Evolutionary conservation across 2,329 filamentous ascomycete species (phyloP).

Genomic region (Cercospora sesami): DNA sequence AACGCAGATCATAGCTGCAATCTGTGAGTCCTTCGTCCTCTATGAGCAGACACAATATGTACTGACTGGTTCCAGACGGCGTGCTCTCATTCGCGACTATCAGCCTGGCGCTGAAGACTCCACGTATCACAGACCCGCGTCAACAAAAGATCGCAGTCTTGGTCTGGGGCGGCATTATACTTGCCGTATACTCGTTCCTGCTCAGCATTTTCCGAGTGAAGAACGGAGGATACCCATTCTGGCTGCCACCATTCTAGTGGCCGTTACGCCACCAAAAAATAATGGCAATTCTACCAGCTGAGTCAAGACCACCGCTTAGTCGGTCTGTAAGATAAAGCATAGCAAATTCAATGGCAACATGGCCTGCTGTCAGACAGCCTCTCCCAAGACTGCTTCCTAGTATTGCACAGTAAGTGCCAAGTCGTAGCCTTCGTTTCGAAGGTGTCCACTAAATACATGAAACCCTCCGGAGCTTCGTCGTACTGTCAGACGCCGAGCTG

Average conservation of each 20-base stretch:
- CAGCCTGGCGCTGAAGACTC: slow-evolving; percentile 85
- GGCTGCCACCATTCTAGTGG: slow-evolving; percentile 79
- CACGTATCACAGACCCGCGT: slow-evolving; percentile 75
- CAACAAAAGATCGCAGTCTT: slow-evolving; percentile 79
- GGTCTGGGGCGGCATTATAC: slow-evolving; percentile 73
- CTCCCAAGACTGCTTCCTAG: background rate
- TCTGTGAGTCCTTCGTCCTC: slow-evolving; percentile 67
- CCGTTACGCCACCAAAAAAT: slow-evolving; percentile 22
- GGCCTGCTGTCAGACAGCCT: background rate
- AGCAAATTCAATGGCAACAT: background rate
- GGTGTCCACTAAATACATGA: background rate
- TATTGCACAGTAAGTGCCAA: background rate
- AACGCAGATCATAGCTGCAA: slow-evolving; percentile 88
- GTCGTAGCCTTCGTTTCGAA: background rate
- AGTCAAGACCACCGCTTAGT: background rate
- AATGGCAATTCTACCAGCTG: slow-evolving; percentile 28
- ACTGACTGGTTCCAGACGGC: slow-evolving; percentile 56
- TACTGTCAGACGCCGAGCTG: background rate
- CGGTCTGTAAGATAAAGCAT: background rate
- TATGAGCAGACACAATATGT: slow-evolving; percentile 16
- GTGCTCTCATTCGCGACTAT: slow-evolving; percentile 87
- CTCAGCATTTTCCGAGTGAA: slow-evolving; percentile 92
- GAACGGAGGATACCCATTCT: slow-evolving; percentile 94
- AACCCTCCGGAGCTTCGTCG: background rate
- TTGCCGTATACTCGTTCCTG: slow-evolving; percentile 88